A percentile compares a stretch with the other conserved stretches of the same genome.
Evolutionary conservation across 345 rosid genomes (phyloP).

Genomic region (Orychophragmus violaceus): DNA sequence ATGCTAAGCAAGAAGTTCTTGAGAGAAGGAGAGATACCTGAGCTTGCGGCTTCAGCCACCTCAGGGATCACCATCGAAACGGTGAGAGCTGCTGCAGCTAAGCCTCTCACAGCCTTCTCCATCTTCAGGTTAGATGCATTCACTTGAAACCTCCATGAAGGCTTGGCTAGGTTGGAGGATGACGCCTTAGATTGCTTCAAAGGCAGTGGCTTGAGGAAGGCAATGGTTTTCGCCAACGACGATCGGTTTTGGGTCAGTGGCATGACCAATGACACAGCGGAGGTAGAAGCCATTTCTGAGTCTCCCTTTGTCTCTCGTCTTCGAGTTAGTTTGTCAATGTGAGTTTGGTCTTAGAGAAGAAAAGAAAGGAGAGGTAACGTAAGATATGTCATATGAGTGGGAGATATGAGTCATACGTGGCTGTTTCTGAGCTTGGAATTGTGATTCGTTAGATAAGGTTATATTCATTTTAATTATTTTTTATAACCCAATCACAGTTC

Average conservation of each 20-base stretch:
- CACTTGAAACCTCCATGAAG: conserved; percentile 32
- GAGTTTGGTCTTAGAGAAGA: background rate
- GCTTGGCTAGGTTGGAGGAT: background rate
- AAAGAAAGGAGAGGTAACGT: no score
- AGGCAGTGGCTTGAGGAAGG: conserved; percentile 57
- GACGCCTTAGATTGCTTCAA: conserved; percentile 36
- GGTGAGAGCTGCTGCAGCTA: conserved; percentile 68
- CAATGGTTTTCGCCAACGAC: conserved; percentile 20
- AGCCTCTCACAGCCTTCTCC: conserved; percentile 60
- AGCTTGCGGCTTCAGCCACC: conserved; percentile 65
- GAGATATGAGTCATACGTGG: background rate
- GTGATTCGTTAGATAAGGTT: background rate
- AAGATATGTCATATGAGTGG: background rate
- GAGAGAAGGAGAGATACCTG: conserved; percentile 67
- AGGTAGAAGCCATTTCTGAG: conserved; percentile 33
- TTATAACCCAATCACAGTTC: background rate
- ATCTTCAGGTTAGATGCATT: conserved; percentile 49
- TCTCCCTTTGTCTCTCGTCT: background rate
- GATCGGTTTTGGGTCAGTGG: conserved; percentile 37
- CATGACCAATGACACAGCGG: conserved; percentile 52
- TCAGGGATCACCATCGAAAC: conserved; percentile 73
- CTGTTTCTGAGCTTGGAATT: background rate
- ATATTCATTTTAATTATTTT: background rate
- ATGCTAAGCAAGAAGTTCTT: conserved; percentile 94
- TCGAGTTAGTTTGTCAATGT: background rate